Evolutionary conservation across 192 early-diverging fungal species (phyloP), one percentile per base, ranked within the genome.

Genomic region (Powellomyces hirtus): DNA sequence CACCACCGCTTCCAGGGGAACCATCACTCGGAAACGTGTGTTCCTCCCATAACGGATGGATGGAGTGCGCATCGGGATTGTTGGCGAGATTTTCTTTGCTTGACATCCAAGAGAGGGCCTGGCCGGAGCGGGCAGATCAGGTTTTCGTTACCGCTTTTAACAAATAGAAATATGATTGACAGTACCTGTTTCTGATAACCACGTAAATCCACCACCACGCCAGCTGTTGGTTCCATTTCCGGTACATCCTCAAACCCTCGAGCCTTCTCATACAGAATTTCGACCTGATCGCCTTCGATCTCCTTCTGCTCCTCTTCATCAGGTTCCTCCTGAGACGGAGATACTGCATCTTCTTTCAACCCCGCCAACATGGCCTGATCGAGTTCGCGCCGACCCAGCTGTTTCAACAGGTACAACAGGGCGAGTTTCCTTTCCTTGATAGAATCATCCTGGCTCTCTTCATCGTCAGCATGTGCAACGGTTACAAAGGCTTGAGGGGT

Each of bases 111-210:
- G 37, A 11, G 5, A 69, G 67, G 0, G 67, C 67, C 53, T 67
- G 46, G n/a, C n/a, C n/a, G 26, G 2, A 49, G 46, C n/a, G n/a
- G n/a, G n/a, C n/a, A n/a, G n/a, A n/a, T n/a, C n/a, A n/a, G n/a
- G n/a, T n/a, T n/a, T n/a, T n/a, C n/a, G n/a, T n/a, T n/a, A n/a
- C n/a, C n/a, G n/a, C n/a, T n/a, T n/a, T n/a, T n/a, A n/a, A n/a
- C n/a, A n/a, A 22, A 40, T 27, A 20, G 0, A 56, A 16, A 56
- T 26, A 14, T n/a, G n/a, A n/a, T 1, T 14, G 24, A 30, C 24
- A n/a, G 29, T 35, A 64, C 62, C 64, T 66, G 64, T 52, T 66
- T 60, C 40, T 79, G 78, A 40, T 79, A 79, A 1, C 44, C 58
- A 10, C 73, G 37, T 31, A 79, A 45, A 13, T 38, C 40, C 0